Conservation (phyloP, 805 yeast genomes). For the Metschnikowia shivogae region DNA sequence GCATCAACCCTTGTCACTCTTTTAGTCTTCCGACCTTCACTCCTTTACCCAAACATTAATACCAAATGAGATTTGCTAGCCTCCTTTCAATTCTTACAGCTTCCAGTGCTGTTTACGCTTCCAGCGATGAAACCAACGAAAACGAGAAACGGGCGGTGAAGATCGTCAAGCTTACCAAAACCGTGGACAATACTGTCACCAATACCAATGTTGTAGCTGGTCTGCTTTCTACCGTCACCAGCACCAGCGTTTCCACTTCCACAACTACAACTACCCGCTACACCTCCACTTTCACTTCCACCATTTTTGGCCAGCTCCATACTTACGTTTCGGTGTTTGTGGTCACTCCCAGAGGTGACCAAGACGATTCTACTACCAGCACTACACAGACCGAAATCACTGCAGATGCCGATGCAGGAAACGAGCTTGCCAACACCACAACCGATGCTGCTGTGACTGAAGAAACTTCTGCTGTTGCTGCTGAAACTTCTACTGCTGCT, state of each 20-base stretch:
- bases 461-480: neutral
- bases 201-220: constrained; percentile 31
- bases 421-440: neutral
- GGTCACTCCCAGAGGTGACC: neutral
- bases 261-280: constrained; percentile 38
- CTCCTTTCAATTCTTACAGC: constrained; percentile 11
- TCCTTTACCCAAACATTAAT: neutral
- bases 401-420: neutral
- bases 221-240: constrained; percentile 26
- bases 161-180: constrained; percentile 30
- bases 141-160: constrained; percentile 18
- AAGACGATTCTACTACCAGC: neutral
- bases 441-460: constrained; percentile 6
- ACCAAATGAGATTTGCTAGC: constrained; percentile 10
- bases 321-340: constrained; percentile 24
- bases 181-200: constrained; percentile 34
- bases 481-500: constrained; percentile 1
- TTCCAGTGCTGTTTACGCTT: constrained; percentile 7
- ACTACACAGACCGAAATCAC: neutral
- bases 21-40: neutral
- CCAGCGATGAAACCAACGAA: neutral
- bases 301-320: constrained; percentile 35
- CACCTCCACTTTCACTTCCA: constrained; percentile 42
- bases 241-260: constrained; percentile 26
- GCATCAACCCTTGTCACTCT: constrained; percentile 14